Percentiles rank a stretch among this genome's conserved stretches.
These are phyloP conservation scores for Botrytis squamosa DNA, from an alignment of 2,329 filamentous ascomycete genomes.

Conservation along the genomic window DNA sequence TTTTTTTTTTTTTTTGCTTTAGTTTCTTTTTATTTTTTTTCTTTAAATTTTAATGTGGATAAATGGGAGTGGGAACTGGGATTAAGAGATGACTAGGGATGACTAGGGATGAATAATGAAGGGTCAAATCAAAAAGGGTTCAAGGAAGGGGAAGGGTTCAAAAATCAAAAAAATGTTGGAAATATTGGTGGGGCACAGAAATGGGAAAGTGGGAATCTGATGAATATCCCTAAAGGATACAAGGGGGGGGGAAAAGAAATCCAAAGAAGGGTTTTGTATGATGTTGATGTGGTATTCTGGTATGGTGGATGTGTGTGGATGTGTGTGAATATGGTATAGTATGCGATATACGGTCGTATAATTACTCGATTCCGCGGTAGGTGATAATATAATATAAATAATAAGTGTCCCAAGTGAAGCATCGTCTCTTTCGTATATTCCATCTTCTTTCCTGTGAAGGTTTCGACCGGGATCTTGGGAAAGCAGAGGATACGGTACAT, in stretches of 20 bases:
- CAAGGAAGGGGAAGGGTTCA: slow-evolving; percentile 7
- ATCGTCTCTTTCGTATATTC: neutral
- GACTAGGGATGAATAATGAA: neutral
- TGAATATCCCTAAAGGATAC: neutral
- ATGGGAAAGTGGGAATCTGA: slow-evolving; percentile 2
- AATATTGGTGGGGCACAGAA: neutral
- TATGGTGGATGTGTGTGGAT: too few relatives aligned
- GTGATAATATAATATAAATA: too few relatives aligned
- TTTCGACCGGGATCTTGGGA: neutral
- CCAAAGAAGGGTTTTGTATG: neutral
- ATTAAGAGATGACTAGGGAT: neutral
- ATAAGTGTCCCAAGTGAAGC: neutral
- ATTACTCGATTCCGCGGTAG: neutral
- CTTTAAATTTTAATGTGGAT: neutral
- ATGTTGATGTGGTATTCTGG: too few relatives aligned
- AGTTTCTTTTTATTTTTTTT: neutral
- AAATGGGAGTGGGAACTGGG: neutral
- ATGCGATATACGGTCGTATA: neutral
- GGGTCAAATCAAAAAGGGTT: neutral
- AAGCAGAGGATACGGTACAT: neutral
- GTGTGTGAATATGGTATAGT: neutral
- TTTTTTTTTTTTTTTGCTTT: neutral
- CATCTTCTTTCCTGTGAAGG: too few relatives aligned
- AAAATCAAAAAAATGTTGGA: slow-evolving; percentile 2
- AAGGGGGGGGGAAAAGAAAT: neutral